Evolutionary conservation across 2,329 filamentous ascomycete genomes (phyloP).

Genomic region (Colletotrichum lindemuthianum): DNA sequence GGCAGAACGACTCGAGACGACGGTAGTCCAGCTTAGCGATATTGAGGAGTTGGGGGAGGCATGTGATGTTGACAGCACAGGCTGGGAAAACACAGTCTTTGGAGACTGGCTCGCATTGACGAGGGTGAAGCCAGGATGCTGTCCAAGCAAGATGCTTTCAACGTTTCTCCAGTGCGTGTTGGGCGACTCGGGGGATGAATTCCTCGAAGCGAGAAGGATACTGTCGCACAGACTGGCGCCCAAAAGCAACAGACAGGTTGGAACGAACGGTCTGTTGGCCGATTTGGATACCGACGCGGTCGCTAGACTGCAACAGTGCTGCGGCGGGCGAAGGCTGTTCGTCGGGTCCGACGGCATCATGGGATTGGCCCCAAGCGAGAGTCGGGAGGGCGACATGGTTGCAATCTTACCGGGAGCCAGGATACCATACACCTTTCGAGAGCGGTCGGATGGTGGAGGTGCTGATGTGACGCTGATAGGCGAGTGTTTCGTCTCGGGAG

Average conservation of each 20-base stretch:
- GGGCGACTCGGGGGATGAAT: conserved; percentile 3
- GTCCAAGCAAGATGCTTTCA: neutral
- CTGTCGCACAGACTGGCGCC: neutral
- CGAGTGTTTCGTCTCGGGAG: conserved; percentile 2
- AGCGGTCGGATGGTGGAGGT: neutral
- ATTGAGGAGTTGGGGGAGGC: neutral
- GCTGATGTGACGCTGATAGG: neutral
- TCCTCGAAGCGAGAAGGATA: neutral
- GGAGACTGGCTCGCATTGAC: neutral
- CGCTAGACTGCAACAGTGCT: conserved; percentile 3
- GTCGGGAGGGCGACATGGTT: neutral
- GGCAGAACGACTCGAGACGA: neutral
- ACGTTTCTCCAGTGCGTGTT: neutral
- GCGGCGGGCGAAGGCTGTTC: conserved; percentile 11
- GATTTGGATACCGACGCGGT: neutral
- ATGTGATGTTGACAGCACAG: neutral
- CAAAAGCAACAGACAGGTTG: neutral
- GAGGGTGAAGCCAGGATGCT: neutral
- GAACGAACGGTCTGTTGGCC: neutral
- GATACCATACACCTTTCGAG: conserved; percentile 13
- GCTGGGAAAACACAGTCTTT: conserved; percentile 5
- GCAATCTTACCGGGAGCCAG: conserved; percentile 4
- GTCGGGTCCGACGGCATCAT: neutral
- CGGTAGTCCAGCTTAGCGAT: neutral
- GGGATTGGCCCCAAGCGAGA: conserved; percentile 4